These are phyloP conservation scores for Cairneyella variabilis DNA, from an alignment of 495 filamentous ascomycete species.

Conservation along the genomic window DNA sequence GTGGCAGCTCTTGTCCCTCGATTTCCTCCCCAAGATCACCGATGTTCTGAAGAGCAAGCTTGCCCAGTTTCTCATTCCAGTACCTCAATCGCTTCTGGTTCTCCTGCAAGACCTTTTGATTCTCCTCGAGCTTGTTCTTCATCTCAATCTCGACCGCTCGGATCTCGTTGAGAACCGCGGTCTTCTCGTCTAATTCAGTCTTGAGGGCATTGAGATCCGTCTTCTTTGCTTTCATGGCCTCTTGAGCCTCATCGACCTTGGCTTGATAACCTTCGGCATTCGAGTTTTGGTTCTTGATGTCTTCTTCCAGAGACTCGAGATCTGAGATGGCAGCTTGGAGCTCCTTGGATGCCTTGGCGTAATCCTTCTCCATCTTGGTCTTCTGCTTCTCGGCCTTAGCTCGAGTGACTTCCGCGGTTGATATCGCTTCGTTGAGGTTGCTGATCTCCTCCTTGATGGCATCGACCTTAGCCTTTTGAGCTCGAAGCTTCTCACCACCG, in stretches of 20 bases:
- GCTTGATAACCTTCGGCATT: slow-evolving; percentile 68
- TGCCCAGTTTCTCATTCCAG: slow-evolving; percentile 85
- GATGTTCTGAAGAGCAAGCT: slow-evolving; percentile 73
- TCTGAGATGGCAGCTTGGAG: slow-evolving; percentile 66
- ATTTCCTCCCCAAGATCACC: slow-evolving; percentile 59
- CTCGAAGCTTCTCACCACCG: slow-evolving; percentile 85
- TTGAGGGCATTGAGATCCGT: slow-evolving; percentile 77
- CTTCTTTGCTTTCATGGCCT: slow-evolving; percentile 73
- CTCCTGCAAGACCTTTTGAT: slow-evolving; percentile 81
- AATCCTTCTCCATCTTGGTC: slow-evolving; percentile 78
- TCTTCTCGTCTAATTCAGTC: slow-evolving; percentile 80
- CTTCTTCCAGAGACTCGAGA: slow-evolving; percentile 67
- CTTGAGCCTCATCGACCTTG: slow-evolving; percentile 82
- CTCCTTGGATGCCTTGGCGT: slow-evolving; percentile 70
- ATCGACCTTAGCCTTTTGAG: slow-evolving; percentile 93
- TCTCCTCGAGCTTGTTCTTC: slow-evolving; percentile 95
- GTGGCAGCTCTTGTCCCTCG: slow-evolving; percentile 56
- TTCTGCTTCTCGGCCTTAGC: slow-evolving; percentile 92
- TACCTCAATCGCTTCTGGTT: slow-evolving; percentile 80
- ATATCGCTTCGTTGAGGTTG: slow-evolving; percentile 73
- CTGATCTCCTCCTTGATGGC: slow-evolving; percentile 82
- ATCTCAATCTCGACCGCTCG: slow-evolving; percentile 93
- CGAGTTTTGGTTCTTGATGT: slow-evolving; percentile 69
- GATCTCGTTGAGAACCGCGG: slow-evolving; percentile 81
- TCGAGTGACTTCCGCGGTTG: slow-evolving; percentile 76